Conservation (phyloP, 1,284 basidiomycete genomes). For the Malassezia sp. region DNA sequence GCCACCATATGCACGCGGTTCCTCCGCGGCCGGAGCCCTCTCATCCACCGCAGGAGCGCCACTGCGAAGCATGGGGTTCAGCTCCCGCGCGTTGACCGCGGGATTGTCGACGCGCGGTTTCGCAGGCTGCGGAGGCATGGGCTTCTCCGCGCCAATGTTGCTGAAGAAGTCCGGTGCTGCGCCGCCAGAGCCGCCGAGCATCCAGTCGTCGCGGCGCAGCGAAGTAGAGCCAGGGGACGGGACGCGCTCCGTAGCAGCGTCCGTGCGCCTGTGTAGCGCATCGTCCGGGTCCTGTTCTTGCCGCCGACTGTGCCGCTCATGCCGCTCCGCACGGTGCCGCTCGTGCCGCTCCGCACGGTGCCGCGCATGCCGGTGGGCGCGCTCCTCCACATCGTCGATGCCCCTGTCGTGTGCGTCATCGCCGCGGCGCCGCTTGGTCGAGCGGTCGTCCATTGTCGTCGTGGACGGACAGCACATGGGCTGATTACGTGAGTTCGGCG, state of each 20-base stretch:
- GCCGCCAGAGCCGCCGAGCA: constrained; percentile 53
- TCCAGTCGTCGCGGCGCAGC: constrained; percentile 88
- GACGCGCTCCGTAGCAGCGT: neutral
- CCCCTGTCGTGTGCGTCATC: too few species aligned
- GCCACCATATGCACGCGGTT: constrained; percentile 53
- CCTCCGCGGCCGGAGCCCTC: constrained; percentile 8
- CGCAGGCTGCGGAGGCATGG: constrained; percentile 49
- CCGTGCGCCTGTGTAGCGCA: neutral
- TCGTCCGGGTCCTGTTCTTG: neutral
- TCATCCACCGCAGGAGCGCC: neutral
- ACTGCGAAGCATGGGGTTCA: constrained; percentile 62
- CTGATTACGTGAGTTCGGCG: too few species aligned
- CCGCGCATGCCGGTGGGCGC: too few species aligned
- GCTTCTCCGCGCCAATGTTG: constrained; percentile 60
- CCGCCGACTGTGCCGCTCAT: neutral
- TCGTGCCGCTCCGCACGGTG: neutral
- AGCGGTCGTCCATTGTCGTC: too few species aligned
- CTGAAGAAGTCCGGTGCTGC: constrained; percentile 57
- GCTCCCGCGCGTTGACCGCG: constrained; percentile 53
- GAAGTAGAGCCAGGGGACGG: too few species aligned
- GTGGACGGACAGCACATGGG: too few species aligned
- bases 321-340: constrained; percentile 1
- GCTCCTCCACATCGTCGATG: too few species aligned
- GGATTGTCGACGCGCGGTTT: constrained; percentile 57
- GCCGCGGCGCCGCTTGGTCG: too few species aligned